phyloP scores from a whole-genome alignment of 192 early-diverging fungal genomes.

The Cladochytrium replicatum region DNA sequence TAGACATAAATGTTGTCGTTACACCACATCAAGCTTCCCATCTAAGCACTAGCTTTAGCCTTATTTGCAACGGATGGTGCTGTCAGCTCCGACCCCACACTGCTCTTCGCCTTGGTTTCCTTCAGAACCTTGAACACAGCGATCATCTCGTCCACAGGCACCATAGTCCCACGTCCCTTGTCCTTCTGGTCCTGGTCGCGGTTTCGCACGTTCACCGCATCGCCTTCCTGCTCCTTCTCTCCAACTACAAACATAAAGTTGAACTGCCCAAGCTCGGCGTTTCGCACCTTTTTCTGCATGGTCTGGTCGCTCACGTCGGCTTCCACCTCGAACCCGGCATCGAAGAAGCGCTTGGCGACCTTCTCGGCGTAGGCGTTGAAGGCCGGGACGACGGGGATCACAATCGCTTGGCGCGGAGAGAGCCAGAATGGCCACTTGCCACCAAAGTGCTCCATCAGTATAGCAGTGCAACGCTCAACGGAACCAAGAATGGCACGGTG shows the following conservation, averaged over 20 bases:
- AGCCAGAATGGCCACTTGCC: conserved; percentile 99
- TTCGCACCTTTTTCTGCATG: conserved; percentile 96
- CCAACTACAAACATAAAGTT: conserved; percentile 98
- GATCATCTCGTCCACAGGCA: conserved; percentile 62
- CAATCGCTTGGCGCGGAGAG: conserved; percentile 81
- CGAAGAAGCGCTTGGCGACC: conserved; percentile 58
- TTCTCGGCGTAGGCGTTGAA: conserved; percentile 76
- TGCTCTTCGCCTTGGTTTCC: conserved; percentile 29
- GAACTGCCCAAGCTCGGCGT: conserved; percentile 84
- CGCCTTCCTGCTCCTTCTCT: conserved; percentile 61
- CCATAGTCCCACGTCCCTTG: conserved; percentile 53
- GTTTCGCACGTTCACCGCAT: conserved; percentile 85
- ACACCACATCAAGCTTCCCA: too few relatives aligned
- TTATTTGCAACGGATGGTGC: too few relatives aligned
- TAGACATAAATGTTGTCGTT: too few relatives aligned
- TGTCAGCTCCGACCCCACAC: too few relatives aligned
- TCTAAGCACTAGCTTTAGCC: too few relatives aligned
- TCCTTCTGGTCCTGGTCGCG: conserved; percentile 58
- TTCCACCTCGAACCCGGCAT: conserved; percentile 73
- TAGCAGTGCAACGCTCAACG: conserved; percentile 92
- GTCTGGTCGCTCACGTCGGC: conserved; percentile 77
- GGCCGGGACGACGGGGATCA: conserved; percentile 77
- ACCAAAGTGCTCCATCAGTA: conserved; percentile 90
- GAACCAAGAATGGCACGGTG: conserved; percentile 95
- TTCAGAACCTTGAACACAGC: conserved; percentile 58